A percentile compares a stretch with the other conserved stretches of the same genome.
Conservation (phyloP, 768 basidiomycete species). For the Cystobasidiopsis lactophilus region DNA sequence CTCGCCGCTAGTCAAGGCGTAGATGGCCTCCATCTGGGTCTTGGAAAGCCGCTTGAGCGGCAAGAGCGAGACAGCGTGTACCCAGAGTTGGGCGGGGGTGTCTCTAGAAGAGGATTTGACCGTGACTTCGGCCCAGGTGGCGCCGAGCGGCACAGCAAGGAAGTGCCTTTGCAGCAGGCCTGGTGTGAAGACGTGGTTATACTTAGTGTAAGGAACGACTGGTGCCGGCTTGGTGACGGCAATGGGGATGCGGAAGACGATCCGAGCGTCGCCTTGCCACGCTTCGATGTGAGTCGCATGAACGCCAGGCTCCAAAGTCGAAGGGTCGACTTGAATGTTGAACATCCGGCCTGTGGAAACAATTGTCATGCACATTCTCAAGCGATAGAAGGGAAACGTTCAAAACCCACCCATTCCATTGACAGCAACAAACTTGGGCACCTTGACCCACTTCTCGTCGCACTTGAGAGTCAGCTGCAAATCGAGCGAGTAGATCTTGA, state of each 20-base stretch:
- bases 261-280: not conserved
- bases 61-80: constrained; percentile 7
- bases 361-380: no score
- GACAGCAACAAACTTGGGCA: constrained; percentile 1
- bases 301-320: constrained; percentile 2
- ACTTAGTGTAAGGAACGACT: not conserved
- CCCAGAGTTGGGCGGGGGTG: constrained; percentile 5
- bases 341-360: constrained; percentile 10
- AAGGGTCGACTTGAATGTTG: constrained; percentile 9
- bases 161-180: constrained; percentile 6
- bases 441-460: constrained; percentile 1
- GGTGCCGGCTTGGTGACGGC: constrained; percentile 8
- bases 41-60: not conserved
- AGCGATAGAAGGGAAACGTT: no score
- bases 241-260: constrained; percentile 8
- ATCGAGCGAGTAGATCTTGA: constrained; percentile 7
- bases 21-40: constrained; percentile 2
- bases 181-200: not conserved
- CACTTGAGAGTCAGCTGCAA: constrained; percentile 1
- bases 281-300: constrained; percentile 4
- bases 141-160: constrained; percentile 9
- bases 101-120: not conserved
- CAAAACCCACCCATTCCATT: no score
- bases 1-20: constrained; percentile 6
- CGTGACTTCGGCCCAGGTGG: constrained; percentile 8